Base-by-base conservation (phyloP, 768 basidiomycete species). In the Mycena haematopus region DNA sequence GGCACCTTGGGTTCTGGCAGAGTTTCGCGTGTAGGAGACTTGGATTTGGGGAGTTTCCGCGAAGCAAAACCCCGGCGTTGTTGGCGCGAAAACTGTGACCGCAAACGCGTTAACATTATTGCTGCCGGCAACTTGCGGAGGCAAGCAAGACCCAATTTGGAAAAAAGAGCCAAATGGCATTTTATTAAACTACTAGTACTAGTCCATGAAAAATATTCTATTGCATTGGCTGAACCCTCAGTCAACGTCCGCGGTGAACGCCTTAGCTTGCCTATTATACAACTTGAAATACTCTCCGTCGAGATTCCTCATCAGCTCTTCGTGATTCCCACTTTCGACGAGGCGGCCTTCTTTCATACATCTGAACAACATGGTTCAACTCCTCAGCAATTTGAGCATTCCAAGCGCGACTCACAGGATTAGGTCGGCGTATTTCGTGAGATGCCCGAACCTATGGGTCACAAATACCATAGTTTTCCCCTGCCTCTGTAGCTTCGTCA, bases 381-480 rank as follows among this genome's bases (percentile, higher is more conserved):
- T 24, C 14, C 11, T 14, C n/a, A 6, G 19, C 14, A 10, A 40
- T 24, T 25, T 14, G 5, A 31, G 22, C 27, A 49, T 14, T 19
- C 52, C 13, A 44, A 31, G 27, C 6, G 46, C 7, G 35, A 67
- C 78, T 35, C 47, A 79, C 77, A 80, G 58, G 27, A 80, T 76
- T 3, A 74, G 24, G 54, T 79, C 77, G 0, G 79, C 79, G 35
- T 73, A 60, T 42, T 72, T 75, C 6, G 76, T 78, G 47, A 78
- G 62, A 63, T 78, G 75, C 13, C 74, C 78, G 40, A 76, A 78
- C 6, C 79, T 73, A 62, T 80, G 79, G 0, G 78, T 79, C 7
- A 79, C 75, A 35, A 80, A 78, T 25, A 80, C 69, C 75, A 78
- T 75, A 4, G 78, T 80, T 45, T 75, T 72, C 0, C 74, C 77